These are phyloP conservation scores for Colletotrichum noveboracense DNA, from an alignment of 2,329 filamentous ascomycete species.

Conservation along the genomic window DNA sequence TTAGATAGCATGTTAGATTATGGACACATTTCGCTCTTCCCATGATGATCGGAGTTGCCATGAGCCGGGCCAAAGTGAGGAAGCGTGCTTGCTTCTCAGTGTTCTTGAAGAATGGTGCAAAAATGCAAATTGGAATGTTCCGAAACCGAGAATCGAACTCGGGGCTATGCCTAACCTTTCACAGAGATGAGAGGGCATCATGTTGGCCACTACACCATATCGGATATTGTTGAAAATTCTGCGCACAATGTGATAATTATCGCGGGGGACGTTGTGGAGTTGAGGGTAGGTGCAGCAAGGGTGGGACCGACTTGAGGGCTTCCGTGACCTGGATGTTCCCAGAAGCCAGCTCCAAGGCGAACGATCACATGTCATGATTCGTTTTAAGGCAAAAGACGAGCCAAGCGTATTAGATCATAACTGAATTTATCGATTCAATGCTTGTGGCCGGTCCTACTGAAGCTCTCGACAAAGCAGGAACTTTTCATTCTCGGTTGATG, in stretches of 20 bases:
- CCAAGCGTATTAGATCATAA: neutral
- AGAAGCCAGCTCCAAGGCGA: neutral
- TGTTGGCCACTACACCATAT: slow-evolving; percentile 20
- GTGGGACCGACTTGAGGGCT: neutral
- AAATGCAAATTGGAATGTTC: neutral
- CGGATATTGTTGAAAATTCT: neutral
- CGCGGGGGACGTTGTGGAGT: neutral
- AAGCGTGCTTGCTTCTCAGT: neutral
- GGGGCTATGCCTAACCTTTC: slow-evolving; percentile 19
- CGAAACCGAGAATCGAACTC: slow-evolving; percentile 20
- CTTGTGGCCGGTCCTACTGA: neutral
- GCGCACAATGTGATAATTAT: neutral
- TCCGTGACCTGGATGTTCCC: neutral
- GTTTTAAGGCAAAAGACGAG: neutral
- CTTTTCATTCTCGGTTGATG: slow-evolving; percentile 1
- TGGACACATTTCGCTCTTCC: neutral
- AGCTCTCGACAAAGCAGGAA: neutral
- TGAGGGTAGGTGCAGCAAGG: neutral
- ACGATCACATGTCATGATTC: neutral
- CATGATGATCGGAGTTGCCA: neutral
- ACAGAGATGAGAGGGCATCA: slow-evolving; percentile 10
- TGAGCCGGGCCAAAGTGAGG: neutral
- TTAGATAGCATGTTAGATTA: neutral
- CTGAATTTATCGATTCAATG: neutral
- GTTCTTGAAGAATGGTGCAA: neutral